Percentiles rank a stretch among this genome's conserved stretches.
Conservation (phyloP, 129 eudicot species). For the Helianthus tuberosus region DNA sequence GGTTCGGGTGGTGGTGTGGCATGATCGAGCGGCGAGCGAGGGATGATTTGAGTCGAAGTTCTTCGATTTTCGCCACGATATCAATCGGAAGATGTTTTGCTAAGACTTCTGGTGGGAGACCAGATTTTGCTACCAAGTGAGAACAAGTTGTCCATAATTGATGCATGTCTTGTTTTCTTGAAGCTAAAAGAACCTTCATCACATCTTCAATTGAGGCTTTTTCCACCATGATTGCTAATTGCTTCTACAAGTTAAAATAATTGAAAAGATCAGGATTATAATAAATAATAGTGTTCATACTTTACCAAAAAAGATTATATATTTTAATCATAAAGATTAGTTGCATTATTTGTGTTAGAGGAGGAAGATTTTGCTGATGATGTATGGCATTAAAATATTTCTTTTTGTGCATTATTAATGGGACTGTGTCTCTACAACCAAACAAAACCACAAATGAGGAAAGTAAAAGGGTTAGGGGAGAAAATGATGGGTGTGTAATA, state of each 20-base stretch:
- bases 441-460: conserved; percentile 50
- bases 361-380: conserved; percentile 35
- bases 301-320: conserved; percentile 5
- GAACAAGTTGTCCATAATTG: conserved; percentile 97
- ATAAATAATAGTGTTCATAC: not conserved
- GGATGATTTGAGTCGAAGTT: conserved; percentile 84
- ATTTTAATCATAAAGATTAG: conserved; percentile 27
- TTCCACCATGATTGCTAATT: conserved; percentile 83
- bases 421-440: conserved; percentile 30
- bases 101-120: conserved; percentile 88
- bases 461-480: conserved; percentile 40
- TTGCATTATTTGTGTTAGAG: conserved; percentile 5
- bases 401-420: conserved; percentile 41
- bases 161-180: conserved; percentile 99
- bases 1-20: conserved; percentile 69
- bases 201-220: conserved; percentile 98
- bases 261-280: not conserved
- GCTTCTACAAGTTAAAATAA: conserved; percentile 58
- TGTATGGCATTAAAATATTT: conserved; percentile 25
- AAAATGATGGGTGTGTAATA: conserved; percentile 39
- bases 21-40: conserved; percentile 58
- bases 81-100: conserved; percentile 94
- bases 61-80: conserved; percentile 85
- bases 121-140: conserved; percentile 90
- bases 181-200: conserved; percentile 93